phyloP scores from a whole-genome alignment of 192 early-diverging fungal genomes.

The Coemansia sp. region DNA sequence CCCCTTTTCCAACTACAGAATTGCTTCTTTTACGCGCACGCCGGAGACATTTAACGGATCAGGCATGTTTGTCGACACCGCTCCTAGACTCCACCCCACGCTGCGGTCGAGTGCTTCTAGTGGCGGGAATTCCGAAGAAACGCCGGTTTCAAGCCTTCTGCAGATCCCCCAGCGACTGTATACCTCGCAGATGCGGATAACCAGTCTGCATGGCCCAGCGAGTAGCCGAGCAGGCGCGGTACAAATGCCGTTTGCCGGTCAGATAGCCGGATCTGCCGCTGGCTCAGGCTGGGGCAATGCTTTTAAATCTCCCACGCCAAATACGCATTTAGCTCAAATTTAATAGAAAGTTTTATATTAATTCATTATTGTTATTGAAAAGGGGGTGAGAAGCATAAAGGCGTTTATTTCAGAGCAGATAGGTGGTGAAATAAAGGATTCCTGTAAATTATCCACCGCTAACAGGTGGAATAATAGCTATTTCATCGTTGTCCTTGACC shows the following conservation, averaged over 20 bases:
- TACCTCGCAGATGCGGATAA: conserved; percentile 12
- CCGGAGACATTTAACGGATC: conserved; percentile 10
- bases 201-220: not conserved
- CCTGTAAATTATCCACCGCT: conserved; percentile 42
- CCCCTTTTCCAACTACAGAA: conserved; percentile 34
- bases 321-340: not conserved
- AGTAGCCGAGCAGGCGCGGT: not conserved
- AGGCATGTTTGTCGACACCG: conserved; percentile 3
- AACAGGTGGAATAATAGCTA: conserved; percentile 42
- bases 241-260: not conserved
- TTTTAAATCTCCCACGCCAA: not conserved
- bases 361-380: no score
- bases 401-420: no score
- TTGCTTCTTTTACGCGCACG: conserved; percentile 17
- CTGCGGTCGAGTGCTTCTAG: conserved; percentile 13
- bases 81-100: conserved; percentile 12
- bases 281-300: not conserved
- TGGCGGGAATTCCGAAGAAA: not conserved
- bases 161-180: conserved; percentile 21
- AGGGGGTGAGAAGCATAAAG: no score
- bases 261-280: not conserved
- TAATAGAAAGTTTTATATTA: not conserved
- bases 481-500: conserved; percentile 28
- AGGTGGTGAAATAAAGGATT: no score
- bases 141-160: conserved; percentile 4